Evolutionary conservation across 805 yeast species (phyloP).

Genomic region (Saccharomycopsis oosterbeekiorum): DNA sequence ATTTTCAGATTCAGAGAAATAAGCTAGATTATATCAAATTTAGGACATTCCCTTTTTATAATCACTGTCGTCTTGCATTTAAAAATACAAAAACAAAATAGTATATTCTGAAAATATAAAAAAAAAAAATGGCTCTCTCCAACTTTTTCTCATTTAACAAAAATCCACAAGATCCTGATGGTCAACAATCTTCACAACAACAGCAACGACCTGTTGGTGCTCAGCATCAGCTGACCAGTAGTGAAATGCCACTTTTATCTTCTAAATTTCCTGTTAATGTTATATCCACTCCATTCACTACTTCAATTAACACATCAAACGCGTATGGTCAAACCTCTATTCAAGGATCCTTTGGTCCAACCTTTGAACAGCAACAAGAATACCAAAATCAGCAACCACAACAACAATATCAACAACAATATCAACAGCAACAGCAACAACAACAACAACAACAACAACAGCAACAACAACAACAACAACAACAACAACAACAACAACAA

Average conservation of each 20-base stretch:
- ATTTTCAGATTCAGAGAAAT: too few relatives aligned
- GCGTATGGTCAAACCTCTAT: constrained; percentile 17
- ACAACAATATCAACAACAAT: constrained; percentile 10
- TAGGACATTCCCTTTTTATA: too few relatives aligned
- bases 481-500: constrained; percentile 12
- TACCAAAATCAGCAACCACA: constrained; percentile 7
- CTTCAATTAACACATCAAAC: constrained; percentile 15
- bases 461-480: constrained; percentile 8
- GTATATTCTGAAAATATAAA: too few relatives aligned
- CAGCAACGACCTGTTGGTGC: constrained; percentile 5
- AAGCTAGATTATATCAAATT: too few relatives aligned
- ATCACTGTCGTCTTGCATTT: background rate
- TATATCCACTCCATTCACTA: constrained; percentile 13
- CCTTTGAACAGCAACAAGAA: background rate
- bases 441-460: constrained; percentile 14
- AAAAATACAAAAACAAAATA: too few relatives aligned
- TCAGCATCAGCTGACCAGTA: constrained; percentile 2
- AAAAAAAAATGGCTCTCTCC: constrained; percentile 12
- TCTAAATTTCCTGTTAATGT: constrained; percentile 14
- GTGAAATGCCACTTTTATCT: background rate
- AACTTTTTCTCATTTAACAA: constrained; percentile 16
- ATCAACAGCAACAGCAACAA: constrained; percentile 15
- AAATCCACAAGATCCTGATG: constrained; percentile 10
- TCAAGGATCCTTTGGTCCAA: constrained; percentile 5
- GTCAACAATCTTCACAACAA: constrained; percentile 9